Evolutionary conservation across 306 rosid species (phyloP).

Genomic region (Pterocarpus macrocarpus): DNA sequence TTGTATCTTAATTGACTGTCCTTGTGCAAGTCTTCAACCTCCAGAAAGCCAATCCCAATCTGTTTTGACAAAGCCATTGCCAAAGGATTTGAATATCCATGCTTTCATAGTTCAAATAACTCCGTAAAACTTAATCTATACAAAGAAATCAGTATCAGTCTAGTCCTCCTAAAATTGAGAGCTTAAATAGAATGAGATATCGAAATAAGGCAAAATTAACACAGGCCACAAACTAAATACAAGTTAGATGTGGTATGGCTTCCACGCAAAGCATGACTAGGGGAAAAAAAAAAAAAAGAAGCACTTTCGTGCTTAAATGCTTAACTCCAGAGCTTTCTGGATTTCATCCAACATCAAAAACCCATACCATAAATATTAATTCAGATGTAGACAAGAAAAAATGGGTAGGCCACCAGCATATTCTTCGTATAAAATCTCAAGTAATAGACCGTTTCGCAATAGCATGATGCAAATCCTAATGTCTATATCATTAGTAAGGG

Average conservation of each 20-base stretch:
- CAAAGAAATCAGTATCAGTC: constrained; percentile 11
- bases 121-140: constrained; percentile 30
- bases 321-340: no score
- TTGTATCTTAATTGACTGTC: constrained; percentile 86
- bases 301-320: not conserved
- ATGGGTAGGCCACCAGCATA: not conserved
- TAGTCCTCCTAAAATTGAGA: constrained; percentile 13
- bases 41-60: constrained; percentile 89
- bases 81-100: constrained; percentile 31
- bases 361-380: no score
- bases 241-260: constrained; percentile 18
- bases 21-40: constrained; percentile 98
- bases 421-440: no score
- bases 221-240: constrained; percentile 19
- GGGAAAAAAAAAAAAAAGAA: not conserved
- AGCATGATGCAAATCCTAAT: not conserved
- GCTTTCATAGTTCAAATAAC: constrained; percentile 26
- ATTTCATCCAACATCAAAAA: not conserved
- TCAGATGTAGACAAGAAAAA: not conserved
- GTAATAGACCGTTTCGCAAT: not conserved
- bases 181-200: not conserved
- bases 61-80: constrained; percentile 49
- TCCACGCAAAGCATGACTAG: constrained; percentile 22
- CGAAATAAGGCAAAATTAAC: constrained; percentile 16
- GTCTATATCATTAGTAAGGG: not conserved